phyloP scores from a whole-genome alignment of 768 basidiomycete genomes.

The Rhodotorula sphaerocarpa region DNA sequence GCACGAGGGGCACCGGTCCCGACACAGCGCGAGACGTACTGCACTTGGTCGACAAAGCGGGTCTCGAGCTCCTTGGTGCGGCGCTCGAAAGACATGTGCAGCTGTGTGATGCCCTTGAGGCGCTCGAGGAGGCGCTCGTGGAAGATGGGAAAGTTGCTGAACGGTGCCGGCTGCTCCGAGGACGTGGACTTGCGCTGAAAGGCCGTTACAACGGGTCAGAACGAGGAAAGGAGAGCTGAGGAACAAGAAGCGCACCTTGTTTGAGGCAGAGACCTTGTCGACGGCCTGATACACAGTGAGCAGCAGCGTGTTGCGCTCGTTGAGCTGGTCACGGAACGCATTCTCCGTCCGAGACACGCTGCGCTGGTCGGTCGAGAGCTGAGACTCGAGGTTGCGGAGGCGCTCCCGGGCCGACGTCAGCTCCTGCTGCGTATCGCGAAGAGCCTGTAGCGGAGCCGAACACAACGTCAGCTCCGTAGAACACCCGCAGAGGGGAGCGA shows the following conservation, averaged over 20 bases:
- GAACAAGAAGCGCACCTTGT: slow-evolving; percentile 57
- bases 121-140: slow-evolving; percentile 86
- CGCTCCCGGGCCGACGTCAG: slow-evolving; percentile 54
- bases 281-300: slow-evolving; percentile 90
- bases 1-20: too few species aligned
- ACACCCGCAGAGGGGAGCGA: too few species aligned
- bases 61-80: slow-evolving; percentile 69
- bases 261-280: slow-evolving; percentile 84
- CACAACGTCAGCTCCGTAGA: not conserved
- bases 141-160: slow-evolving; percentile 81
- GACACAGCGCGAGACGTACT: slow-evolving; percentile 39
- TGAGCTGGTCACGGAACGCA: slow-evolving; percentile 82
- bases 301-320: slow-evolving; percentile 82
- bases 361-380: slow-evolving; percentile 73
- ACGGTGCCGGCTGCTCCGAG: slow-evolving; percentile 62
- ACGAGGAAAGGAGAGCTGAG: not conserved
- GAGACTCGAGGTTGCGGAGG: slow-evolving; percentile 64
- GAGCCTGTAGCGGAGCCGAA: slow-evolving; percentile 42
- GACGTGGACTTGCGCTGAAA: slow-evolving; percentile 10
- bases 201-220: not conserved
- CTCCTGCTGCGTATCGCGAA: slow-evolving; percentile 65
- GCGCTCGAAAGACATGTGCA: slow-evolving; percentile 78
- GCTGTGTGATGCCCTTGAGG: slow-evolving; percentile 71
- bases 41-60: slow-evolving; percentile 61
- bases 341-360: slow-evolving; percentile 61